Percentiles rank a stretch among this genome's conserved stretches.
Evolutionary conservation across 345 rosid genomes (phyloP).

Genomic region (Physaria fendleri): DNA sequence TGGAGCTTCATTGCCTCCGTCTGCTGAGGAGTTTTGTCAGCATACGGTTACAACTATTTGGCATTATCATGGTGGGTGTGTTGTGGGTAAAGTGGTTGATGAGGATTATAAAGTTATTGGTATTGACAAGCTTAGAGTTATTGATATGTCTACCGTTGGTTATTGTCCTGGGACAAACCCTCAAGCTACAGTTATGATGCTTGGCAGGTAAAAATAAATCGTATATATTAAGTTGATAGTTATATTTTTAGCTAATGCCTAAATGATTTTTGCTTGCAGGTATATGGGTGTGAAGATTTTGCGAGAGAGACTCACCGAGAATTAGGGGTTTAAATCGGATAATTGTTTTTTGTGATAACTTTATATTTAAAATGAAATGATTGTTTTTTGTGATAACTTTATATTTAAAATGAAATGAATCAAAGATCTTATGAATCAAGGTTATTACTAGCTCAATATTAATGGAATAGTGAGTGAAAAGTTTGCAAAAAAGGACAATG

Average conservation of each 20-base stretch:
- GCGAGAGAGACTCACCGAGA: conserved; percentile 46
- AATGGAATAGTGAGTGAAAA: too few relatives aligned
- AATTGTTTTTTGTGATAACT: conserved; percentile 2
- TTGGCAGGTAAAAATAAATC: conserved; percentile 60
- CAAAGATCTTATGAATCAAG: background rate
- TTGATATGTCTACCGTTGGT: conserved; percentile 77
- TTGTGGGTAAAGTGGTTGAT: conserved; percentile 71
- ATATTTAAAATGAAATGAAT: background rate
- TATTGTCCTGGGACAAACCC: conserved; percentile 87
- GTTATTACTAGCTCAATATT: background rate
- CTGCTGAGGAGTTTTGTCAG: conserved; percentile 52
- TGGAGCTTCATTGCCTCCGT: conserved; percentile 40
- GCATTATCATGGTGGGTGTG: conserved; percentile 95
- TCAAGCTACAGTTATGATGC: conserved; percentile 98
- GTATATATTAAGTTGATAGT: background rate
- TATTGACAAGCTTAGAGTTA: conserved; percentile 50
- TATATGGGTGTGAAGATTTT: conserved; percentile 83
- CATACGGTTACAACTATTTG: conserved; percentile 89
- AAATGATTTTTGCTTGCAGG: conserved; percentile 36
- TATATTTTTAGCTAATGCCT: background rate
- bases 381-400: too few relatives aligned
- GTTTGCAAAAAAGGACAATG: too few relatives aligned
- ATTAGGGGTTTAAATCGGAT: background rate
- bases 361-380: background rate
- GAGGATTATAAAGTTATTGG: conserved; percentile 60